Base-by-base conservation (phyloP, 192 early-diverging fungal species). In the Dissophora globulifera region DNA sequence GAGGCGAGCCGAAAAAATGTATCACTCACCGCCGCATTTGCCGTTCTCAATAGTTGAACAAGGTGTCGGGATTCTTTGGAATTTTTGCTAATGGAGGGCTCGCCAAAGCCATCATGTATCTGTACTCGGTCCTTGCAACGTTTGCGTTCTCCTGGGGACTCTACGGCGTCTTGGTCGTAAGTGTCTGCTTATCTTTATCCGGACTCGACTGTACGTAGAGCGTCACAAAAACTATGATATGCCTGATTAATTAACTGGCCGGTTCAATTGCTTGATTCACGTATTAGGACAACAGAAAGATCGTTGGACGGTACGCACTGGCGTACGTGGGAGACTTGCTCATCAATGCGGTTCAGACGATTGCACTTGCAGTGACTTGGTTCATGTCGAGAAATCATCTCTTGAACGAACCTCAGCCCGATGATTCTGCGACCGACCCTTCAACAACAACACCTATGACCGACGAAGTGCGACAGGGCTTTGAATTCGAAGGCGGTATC, bases 41-140 rank as follows among this genome's bases (percentile, higher is more conserved):
- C 30, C 23, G 1, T 19, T 35, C 13, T 23, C 23, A 38, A 32
- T 58, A 75, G 71, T 41, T 75, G 43, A 75, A 75, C 51, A 75
- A 75, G 58, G 71, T 75, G 13, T 75, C 71, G 20, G 71, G 71
- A 66, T 75, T 75, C 57, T 75, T 75, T 75, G 71, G 71, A 52
- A 75, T 75, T 59, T 75, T 75, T 45, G 71, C 71, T 15, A 66
- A 53, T 61, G 71, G 71, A 25, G 62, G 71, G 1, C 50, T 55
- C 2, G 62, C 71, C 12, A 75, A 66, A 35, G 19, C 56, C 33
- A 64, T 75, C 50, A 75, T 75, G 71, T 75, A 75, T 31, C 62
- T 75, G 3, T 75, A 75, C 29, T 75, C 71, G 9, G 71, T 75
- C 57, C 61, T 75, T 52, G 71, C 71, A 19, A 75, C 62, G 10